Percentiles rank a stretch among this genome's conserved stretches.
phyloP scores from a whole-genome alignment of 176 grass and related monocot species.

The Oryza meyeriana region DNA sequence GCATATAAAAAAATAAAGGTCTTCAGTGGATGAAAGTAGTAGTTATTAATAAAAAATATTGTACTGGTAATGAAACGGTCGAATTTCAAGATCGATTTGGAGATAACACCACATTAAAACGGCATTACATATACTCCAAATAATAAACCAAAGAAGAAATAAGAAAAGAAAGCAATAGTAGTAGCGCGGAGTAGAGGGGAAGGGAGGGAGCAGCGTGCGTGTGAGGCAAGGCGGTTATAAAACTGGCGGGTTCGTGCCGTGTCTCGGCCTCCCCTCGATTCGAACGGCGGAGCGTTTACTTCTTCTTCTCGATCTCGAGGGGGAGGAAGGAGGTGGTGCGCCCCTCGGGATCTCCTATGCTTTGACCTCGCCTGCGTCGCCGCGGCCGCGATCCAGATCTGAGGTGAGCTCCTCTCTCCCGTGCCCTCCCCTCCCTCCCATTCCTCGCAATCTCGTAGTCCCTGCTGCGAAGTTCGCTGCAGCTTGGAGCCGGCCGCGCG shows the following conservation, averaged over 20 bases:
- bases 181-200: neutral
- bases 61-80: too few species aligned
- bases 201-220: neutral
- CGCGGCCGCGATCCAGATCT: constrained; percentile 36
- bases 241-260: constrained; percentile 44
- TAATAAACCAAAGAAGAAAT: neutral
- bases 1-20: too few species aligned
- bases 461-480: neutral
- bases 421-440: neutral
- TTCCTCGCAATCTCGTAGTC: neutral
- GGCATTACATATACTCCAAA: too few species aligned
- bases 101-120: too few species aligned
- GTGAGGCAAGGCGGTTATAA: constrained; percentile 10
- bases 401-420: constrained; percentile 24
- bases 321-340: neutral
- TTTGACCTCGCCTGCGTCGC: constrained; percentile 40
- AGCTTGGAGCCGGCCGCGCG: neutral
- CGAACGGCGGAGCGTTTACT: constrained; percentile 39
- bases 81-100: too few species aligned
- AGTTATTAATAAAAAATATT: too few species aligned
- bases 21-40: too few species aligned
- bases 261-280: constrained; percentile 25
- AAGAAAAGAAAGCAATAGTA: neutral
- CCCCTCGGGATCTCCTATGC: constrained; percentile 10
- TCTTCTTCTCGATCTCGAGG: constrained; percentile 40